Base-by-base conservation (phyloP, 768 basidiomycete genomes). In the Rickenella mellea region DNA sequence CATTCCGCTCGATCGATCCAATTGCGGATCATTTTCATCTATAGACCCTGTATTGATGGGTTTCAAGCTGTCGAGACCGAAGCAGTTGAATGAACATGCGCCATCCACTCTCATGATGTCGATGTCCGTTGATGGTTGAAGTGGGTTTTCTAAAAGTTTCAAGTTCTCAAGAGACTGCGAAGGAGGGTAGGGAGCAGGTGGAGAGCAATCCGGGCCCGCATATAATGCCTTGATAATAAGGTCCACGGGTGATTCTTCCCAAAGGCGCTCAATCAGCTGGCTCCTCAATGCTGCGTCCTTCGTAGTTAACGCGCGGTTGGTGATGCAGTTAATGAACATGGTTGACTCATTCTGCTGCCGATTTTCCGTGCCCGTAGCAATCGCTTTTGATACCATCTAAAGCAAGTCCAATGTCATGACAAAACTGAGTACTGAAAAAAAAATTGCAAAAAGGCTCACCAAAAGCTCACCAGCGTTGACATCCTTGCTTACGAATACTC, bases 301-400 rank as follows among this genome's bases (percentile, higher is more conserved):
- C 33, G 33, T 36, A 3, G 24, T 17, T 36, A 36, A n/a, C n/a
- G n/a, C n/a, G n/a, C n/a, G n/a, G n/a, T n/a, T n/a, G n/a, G n/a
- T n/a, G 15, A 17, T 36, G 19, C 33, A 55, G 31, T 32, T 50
- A 45, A 19, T n/a, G 11, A 35, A 33, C 17, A 46, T 12, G 5
- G 43, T 21, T 11, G 26, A 15, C 15, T 40, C 48, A 12, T 44
- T 17, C 20, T 40, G 22, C 7, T 48, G 40, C 12, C 42, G 35
- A 12, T 56, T 52, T 19, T 47, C 27, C 0, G 39, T 39, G 36
- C 40, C 43, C 10, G 48, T 48, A 9, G 48, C 52, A 32, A 57
- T 57, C 3, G 59, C 54, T 42, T 58, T 62, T 3, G 56, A 15
- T 9, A 57, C 55, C 24, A 60, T 40, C 55, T 57, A 4, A n/a